Base-by-base conservation (phyloP, 2,329 filamentous ascomycete species). In the Neofusicoccum kwambonambiense region DNA sequence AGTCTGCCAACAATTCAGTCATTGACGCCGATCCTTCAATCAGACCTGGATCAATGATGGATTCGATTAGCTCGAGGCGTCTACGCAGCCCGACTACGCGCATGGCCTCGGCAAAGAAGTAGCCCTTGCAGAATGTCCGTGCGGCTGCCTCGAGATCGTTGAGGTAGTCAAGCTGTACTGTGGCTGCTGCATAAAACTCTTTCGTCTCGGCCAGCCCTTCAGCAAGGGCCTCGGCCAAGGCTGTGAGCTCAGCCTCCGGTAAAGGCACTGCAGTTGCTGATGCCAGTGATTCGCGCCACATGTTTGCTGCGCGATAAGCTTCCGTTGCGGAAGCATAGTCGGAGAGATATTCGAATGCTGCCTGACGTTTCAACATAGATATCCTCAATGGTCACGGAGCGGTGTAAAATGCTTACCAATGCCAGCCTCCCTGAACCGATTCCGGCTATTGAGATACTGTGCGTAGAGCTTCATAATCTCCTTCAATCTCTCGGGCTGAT, bases 1-100 rank as follows among this genome's bases (percentile, higher is more conserved):
- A 98, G 76, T 99, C 95, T 1, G 95, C 92, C 11, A 99, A 86
- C 66, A 98, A 88, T 75, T 98, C 95, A 0, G 93, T 97, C 71
- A 90, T 93, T 62, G 86, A 87, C 22, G 90, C 89, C 64, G 95
- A 88, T 1, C 91, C 88, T 65, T 98, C 94, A 3, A 89, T 86
- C 5, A 99, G 87, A 1, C 90, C 91, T 0, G 85, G 78, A 74
- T 99, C 94, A 13, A 99, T 84, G 62, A 91, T 85, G 0, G 84
- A 79, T 34, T 80, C 78, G 39, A 98, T 84, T 4, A 96, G 84
- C 0, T 87, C 81, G 15, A 86, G 84, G 2, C 80, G 78, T 15
- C 22, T 12, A 67, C 87, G 84, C 3, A 89, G 83, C 4, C 86
- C 84, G 41, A 90, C 84, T 27, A 96, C 81, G 39, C 93, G 91